phyloP scores from a whole-genome alignment of 2,329 filamentous ascomycete genomes.

The Colletotrichum coccodes region DNA sequence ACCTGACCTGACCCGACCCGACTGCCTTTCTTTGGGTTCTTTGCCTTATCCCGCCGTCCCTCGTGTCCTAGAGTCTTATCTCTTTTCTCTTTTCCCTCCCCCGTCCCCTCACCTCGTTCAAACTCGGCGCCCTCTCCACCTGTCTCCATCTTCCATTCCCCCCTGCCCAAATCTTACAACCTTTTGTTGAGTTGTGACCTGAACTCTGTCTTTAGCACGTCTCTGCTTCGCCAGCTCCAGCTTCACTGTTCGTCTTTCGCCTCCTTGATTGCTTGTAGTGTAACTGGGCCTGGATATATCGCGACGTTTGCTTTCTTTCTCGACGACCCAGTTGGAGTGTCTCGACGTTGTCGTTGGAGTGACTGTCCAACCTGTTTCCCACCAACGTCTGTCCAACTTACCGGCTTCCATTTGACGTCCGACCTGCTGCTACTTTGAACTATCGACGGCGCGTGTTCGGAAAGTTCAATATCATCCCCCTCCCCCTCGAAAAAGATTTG shows the following conservation, averaged over 20 bases:
- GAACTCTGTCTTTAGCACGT: slow-evolving; percentile 3
- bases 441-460: not conserved
- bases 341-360: slow-evolving; percentile 1
- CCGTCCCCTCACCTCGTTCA: slow-evolving; percentile 1
- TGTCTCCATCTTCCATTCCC: slow-evolving; percentile 9
- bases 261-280: not conserved
- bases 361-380: not conserved
- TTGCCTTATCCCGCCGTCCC: not conserved
- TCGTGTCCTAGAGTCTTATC: slow-evolving; percentile 17
- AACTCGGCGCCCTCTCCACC: slow-evolving; percentile 24
- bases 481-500: no score
- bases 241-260: not conserved
- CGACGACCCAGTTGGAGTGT: slow-evolving; percentile 26
- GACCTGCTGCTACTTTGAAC: not conserved
- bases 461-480: no score
- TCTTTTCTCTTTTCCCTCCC: slow-evolving; percentile 31
- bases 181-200: slow-evolving; percentile 25
- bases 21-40: not conserved
- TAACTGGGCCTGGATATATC: not conserved
- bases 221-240: not conserved
- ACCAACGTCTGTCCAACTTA: not conserved
- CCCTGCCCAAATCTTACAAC: slow-evolving; percentile 16
- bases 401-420: not conserved
- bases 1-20: not conserved
- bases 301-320: slow-evolving; percentile 8